Evolutionary conservation across 1,284 basidiomycete genomes (phyloP).

Genomic region (Ceratobasidium sp.): DNA sequence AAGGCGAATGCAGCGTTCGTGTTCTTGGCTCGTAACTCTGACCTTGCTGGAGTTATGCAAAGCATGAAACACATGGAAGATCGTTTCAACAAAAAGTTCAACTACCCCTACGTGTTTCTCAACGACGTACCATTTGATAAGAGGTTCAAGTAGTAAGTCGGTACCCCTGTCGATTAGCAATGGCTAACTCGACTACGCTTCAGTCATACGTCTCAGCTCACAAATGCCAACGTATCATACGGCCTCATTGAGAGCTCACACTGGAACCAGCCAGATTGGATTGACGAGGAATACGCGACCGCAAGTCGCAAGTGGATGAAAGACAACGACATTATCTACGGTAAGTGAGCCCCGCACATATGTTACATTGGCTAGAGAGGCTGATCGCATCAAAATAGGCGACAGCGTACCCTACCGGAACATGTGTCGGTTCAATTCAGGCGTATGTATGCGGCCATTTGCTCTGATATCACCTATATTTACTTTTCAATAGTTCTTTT

Average conservation of each 20-base stretch:
- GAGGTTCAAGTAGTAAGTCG: conserved; percentile 72
- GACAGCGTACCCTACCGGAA: conserved; percentile 69
- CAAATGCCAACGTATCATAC: conserved; percentile 75
- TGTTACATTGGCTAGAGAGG: not conserved
- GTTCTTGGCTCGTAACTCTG: conserved; percentile 59
- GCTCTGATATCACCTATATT: conserved; percentile 29
- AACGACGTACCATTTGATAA: conserved; percentile 84
- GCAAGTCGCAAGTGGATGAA: conserved; percentile 74
- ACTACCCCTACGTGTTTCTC: conserved; percentile 88
- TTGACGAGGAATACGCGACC: conserved; percentile 76
- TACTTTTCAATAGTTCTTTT: conserved; percentile 69
- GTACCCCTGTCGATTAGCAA: not conserved
- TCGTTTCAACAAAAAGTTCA: conserved; percentile 84
- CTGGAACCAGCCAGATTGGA: conserved; percentile 88
- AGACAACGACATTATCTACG: conserved; percentile 83
- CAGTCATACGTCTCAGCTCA: conserved; percentile 68
- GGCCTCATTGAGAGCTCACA: conserved; percentile 80
- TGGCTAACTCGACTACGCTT: not conserved
- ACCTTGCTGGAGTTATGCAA: conserved; percentile 60
- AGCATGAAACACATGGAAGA: conserved; percentile 85
- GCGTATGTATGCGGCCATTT: conserved; percentile 62
- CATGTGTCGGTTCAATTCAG: conserved; percentile 95
- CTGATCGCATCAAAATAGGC: conserved; percentile 51
- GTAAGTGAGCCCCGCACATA: conserved; percentile 44
- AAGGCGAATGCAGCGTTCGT: conserved; percentile 58